phyloP scores from a whole-genome alignment of 176 grass and related monocot genomes.

The Triticum monococcum region DNA sequence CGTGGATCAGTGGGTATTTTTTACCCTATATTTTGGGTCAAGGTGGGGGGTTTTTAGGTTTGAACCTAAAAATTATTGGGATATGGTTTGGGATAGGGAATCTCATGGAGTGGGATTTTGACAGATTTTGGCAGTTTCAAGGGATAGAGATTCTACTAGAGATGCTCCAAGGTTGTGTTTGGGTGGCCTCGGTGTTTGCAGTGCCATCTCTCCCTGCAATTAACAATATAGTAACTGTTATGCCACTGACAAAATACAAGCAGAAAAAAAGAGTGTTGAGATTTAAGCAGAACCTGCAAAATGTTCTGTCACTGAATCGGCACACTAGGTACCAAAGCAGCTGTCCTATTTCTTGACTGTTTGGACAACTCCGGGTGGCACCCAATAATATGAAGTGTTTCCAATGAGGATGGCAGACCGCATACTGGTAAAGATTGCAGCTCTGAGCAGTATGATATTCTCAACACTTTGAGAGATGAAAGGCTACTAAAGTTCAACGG shows the following conservation, averaged over 20 bases:
- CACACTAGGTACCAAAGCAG: not conserved
- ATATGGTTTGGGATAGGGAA: too few relatives aligned
- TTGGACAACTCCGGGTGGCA: constrained; percentile 16
- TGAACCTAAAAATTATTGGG: too few relatives aligned
- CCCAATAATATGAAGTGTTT: not conserved
- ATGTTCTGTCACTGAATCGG: not conserved
- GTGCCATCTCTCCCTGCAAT: not conserved
- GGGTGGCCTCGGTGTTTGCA: not conserved
- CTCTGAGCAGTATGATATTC: not conserved
- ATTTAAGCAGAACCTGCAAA: not conserved
- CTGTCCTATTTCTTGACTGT: not conserved
- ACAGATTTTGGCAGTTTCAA: too few relatives aligned
- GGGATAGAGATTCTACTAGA: too few relatives aligned
- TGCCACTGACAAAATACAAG: not conserved
- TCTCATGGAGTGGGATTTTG: too few relatives aligned
- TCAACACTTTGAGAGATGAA: not conserved
- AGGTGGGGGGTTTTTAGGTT: too few relatives aligned
- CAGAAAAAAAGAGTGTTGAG: not conserved
- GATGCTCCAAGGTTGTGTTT: too few relatives aligned
- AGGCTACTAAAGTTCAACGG: not conserved
- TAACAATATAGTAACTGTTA: not conserved
- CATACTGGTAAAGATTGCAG: not conserved
- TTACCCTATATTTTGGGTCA: too few relatives aligned
- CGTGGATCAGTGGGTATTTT: too few relatives aligned
- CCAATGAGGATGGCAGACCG: not conserved